Conservation (phyloP, 2,329 filamentous ascomycete genomes). For the Claviceps quebecensis region DNA sequence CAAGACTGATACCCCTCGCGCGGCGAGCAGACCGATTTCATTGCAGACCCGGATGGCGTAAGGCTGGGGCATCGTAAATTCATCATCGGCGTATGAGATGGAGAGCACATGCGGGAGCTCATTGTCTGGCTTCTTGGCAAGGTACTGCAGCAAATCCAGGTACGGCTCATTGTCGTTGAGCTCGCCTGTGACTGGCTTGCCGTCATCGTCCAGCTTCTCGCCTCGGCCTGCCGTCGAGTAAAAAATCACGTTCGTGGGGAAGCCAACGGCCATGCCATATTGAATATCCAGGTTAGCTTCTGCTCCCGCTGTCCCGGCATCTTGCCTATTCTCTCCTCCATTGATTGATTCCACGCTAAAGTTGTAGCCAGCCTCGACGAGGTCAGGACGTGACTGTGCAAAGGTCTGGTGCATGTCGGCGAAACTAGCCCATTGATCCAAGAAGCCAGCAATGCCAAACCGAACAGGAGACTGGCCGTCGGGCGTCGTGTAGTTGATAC, state of each 20-base stretch:
- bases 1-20: slow-evolving; percentile 36
- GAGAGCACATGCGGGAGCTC: slow-evolving; percentile 41
- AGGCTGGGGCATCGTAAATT: slow-evolving; percentile 35
- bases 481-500: slow-evolving; percentile 23
- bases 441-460: slow-evolving; percentile 34
- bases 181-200: slow-evolving; percentile 18
- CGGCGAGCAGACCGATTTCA: slow-evolving; percentile 37
- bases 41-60: slow-evolving; percentile 41
- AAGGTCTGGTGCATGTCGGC: slow-evolving; percentile 28
- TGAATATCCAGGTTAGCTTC: slow-evolving; percentile 36
- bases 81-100: slow-evolving; percentile 45
- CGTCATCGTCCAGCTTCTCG: slow-evolving; percentile 23
- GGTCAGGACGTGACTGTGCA: slow-evolving; percentile 19
- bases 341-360: slow-evolving; percentile 28
- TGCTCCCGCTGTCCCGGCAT: slow-evolving; percentile 20
- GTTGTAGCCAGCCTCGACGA: slow-evolving; percentile 23
- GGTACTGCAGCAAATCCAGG: slow-evolving; percentile 36
- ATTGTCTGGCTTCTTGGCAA: slow-evolving; percentile 29
- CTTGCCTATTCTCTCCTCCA: slow-evolving; percentile 29
- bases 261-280: slow-evolving; percentile 31
- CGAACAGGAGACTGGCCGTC: slow-evolving; percentile 21
- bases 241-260: slow-evolving; percentile 30
- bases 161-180: slow-evolving; percentile 40
- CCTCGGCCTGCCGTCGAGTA: slow-evolving; percentile 32
- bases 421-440: slow-evolving; percentile 33